phyloP scores from a whole-genome alignment of 2,329 filamentous ascomycete genomes.

The Periconia sp. region DNA sequence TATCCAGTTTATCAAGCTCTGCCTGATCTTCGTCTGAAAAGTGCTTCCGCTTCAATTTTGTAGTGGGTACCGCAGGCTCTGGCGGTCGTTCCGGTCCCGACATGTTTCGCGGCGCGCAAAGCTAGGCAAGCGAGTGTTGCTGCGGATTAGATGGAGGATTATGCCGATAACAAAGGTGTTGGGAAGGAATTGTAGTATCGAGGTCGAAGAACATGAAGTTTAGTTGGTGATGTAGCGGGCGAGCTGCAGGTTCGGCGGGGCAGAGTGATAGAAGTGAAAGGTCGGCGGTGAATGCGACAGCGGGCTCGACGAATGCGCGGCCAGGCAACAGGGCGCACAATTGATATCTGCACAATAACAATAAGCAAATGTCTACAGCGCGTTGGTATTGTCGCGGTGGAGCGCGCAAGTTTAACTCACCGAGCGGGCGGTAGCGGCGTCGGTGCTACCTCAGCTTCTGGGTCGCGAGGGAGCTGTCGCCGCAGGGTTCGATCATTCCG shows the following conservation, averaged over 20 bases:
- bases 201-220: constrained; percentile 19
- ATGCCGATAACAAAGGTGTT: constrained; percentile 9
- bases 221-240: constrained; percentile 1
- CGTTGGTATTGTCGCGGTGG: constrained; percentile 9
- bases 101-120: constrained; percentile 28
- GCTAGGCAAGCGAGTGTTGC: not conserved
- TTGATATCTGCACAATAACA: constrained; percentile 8
- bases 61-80: constrained; percentile 30
- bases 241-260: constrained; percentile 4
- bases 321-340: constrained; percentile 4
- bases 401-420: constrained; percentile 18
- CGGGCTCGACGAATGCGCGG: constrained; percentile 5
- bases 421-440: constrained; percentile 14
- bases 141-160: not conserved
- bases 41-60: constrained; percentile 34
- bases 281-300: constrained; percentile 9
- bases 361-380: constrained; percentile 10
- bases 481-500: constrained; percentile 37
- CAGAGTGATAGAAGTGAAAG: constrained; percentile 7
- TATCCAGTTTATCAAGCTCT: constrained; percentile 49
- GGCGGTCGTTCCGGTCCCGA: constrained; percentile 32
- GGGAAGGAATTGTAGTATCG: constrained; percentile 1
- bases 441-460: constrained; percentile 36
- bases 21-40: constrained; percentile 37
- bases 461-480: constrained; percentile 27